A percentile compares a stretch with the other conserved stretches of the same genome.
These are phyloP conservation scores for Cryphonectria naterciae DNA, from an alignment of 2,329 filamentous ascomycete species.

Conservation along the genomic window DNA sequence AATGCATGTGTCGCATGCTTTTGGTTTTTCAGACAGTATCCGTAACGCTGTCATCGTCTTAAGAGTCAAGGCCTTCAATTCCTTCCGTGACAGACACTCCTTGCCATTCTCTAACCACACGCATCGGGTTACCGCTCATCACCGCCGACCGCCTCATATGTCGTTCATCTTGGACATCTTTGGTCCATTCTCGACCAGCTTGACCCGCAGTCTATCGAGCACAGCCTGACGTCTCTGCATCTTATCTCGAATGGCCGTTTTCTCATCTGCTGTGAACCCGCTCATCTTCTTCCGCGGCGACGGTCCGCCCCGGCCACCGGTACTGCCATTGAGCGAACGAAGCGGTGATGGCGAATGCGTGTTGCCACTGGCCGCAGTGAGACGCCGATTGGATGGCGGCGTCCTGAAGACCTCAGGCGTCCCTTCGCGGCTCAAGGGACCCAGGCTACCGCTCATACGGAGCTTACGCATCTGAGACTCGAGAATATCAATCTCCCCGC, in stretches of 20 bases:
- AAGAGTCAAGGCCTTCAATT: not conserved
- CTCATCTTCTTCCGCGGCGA: constrained; percentile 65
- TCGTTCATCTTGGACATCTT: constrained; percentile 48
- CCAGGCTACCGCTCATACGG: constrained; percentile 33
- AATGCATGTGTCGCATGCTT: not conserved
- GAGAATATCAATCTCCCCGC: constrained; percentile 86
- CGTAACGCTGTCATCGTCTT: not conserved
- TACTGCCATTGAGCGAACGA: constrained; percentile 38
- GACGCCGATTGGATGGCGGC: constrained; percentile 35
- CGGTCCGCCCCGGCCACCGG: constrained; percentile 41
- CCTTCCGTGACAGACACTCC: not conserved
- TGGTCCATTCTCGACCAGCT: constrained; percentile 54
- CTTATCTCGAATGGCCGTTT: constrained; percentile 58
- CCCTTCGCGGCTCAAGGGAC: constrained; percentile 43
- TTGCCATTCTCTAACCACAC: not conserved
- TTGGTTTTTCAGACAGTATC: not conserved
- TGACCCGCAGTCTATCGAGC: constrained; percentile 54
- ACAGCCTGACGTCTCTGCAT: constrained; percentile 57
- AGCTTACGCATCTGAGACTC: constrained; percentile 78
- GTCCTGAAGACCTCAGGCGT: constrained; percentile 50
- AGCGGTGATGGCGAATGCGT: constrained; percentile 46
- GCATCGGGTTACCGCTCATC: not conserved
- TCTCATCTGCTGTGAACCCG: constrained; percentile 64
- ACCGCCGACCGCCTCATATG: not conserved
- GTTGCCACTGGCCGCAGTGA: constrained; percentile 40